Base-by-base conservation (phyloP, 1,284 basidiomycete genomes). In the Sanghuangporus weigelae region DNA sequence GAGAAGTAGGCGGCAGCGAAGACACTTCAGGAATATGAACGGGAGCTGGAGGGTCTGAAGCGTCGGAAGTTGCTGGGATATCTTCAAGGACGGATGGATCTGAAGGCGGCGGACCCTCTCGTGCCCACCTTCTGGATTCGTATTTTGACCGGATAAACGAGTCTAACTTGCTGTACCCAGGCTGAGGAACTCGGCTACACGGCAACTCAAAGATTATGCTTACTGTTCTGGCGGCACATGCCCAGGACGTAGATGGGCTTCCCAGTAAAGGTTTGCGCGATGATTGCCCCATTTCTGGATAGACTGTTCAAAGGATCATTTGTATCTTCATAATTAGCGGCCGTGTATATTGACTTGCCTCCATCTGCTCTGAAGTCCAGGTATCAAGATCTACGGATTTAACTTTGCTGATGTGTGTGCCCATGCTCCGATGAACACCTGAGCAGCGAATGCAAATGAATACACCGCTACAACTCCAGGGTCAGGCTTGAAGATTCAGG, bases 361-460 rank as follows among this genome's bases (percentile, higher is more conserved):
- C 87, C 90, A 99, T 96, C 79, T 99, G 96, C 71, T 98, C 96
- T 1, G 94, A 93, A 3, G 94, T 97, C 96, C 96, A 99, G 21
- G 93, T 89, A 71, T 99, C 96, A 51, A 99, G 86, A 78, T 99
- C 96, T 66, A 99, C 95, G 7, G 95, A 97, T 74, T 98, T 98
- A 73, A 99, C 94, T 73, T 91, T 92, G 76, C 91, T 92, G 75
- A 97, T 96, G 75, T 99, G 97, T 0, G 96, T 98, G 66, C 97
- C 97, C 94, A 99, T 96, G 38, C 93, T 90, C 46, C 97, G 90
- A 76, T 99, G 96, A 64, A 98, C 93, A 39, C 96, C 96, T n/a
- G 95, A 98, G 77, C 96, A 99, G 65, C 96, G 86, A 69, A 99
- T 98, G 74, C 96, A 99, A 46, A 98, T 79, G 73, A 93, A 97